phyloP scores from a whole-genome alignment of 345 rosid species.

The Excoecaria agallocha region DNA sequence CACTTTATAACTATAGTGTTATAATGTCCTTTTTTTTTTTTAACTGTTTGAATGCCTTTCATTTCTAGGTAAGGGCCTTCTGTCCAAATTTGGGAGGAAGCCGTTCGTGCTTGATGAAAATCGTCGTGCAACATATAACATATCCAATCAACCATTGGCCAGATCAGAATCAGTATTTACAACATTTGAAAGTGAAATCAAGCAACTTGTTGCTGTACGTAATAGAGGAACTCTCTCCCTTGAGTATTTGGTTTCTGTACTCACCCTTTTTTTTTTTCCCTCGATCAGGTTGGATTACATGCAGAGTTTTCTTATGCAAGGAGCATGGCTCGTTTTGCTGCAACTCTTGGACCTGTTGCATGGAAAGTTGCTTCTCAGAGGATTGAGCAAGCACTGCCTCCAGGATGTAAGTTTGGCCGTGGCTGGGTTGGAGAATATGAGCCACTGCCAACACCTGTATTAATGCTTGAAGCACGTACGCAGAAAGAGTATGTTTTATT shows the following conservation, averaged over 20 bases:
- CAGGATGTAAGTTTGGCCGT: constrained; percentile 62
- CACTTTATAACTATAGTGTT: neutral
- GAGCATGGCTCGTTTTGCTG: constrained; percentile 86
- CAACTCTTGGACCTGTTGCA: constrained; percentile 76
- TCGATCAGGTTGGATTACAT: constrained; percentile 70
- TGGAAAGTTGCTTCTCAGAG: constrained; percentile 66
- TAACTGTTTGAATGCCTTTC: constrained; percentile 36
- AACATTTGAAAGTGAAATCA: constrained; percentile 31
- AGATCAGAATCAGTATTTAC: constrained; percentile 24
- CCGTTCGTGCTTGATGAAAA: constrained; percentile 21
- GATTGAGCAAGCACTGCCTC: constrained; percentile 54
- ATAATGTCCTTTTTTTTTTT: neutral
- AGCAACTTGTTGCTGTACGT: constrained; percentile 36
- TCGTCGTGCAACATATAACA: constrained; percentile 25
- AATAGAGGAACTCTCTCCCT: constrained; percentile 7
- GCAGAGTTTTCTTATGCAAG: constrained; percentile 73
- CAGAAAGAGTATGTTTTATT: constrained; percentile 23
- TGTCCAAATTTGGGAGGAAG: constrained; percentile 22
- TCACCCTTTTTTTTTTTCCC: constrained; percentile 29
- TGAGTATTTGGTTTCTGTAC: constrained; percentile 5
- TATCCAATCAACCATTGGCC: constrained; percentile 30
- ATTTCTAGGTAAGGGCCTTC: constrained; percentile 13
- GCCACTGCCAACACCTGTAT: constrained; percentile 81
- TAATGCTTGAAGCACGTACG: constrained; percentile 48
- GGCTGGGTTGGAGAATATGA: constrained; percentile 90